A percentile compares a stretch with the other conserved stretches of the same genome.
These are phyloP conservation scores for Caloboletus inedulis DNA, from an alignment of 1,284 basidiomycete genomes.

Conservation along the genomic window DNA sequence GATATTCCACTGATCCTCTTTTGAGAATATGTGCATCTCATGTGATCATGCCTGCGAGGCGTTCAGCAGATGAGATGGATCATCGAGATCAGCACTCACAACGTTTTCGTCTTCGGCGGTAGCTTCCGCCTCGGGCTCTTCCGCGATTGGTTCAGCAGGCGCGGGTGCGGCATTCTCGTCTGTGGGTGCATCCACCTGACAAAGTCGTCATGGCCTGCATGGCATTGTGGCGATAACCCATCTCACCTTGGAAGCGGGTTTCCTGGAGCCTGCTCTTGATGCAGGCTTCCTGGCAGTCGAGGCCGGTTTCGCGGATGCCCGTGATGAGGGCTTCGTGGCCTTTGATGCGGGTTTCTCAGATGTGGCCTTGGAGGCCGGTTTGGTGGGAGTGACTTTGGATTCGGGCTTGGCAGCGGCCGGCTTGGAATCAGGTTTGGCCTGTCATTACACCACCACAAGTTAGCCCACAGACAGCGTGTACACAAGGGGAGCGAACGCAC, in stretches of 20 bases:
- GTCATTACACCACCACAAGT: neutral
- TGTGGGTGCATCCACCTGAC: conserved; percentile 39
- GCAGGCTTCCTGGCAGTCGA: conserved; percentile 43
- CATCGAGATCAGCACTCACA: conserved; percentile 17
- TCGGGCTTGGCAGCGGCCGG: conserved; percentile 22
- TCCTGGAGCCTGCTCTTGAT: conserved; percentile 41
- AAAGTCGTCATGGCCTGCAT: conserved; percentile 1
- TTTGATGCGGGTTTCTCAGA: conserved; percentile 35
- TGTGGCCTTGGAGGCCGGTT: conserved; percentile 36
- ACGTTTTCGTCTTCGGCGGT: conserved; percentile 40
- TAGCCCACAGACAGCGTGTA: neutral
- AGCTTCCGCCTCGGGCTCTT: conserved; percentile 50
- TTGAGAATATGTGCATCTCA: conserved; percentile 14
- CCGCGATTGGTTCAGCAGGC: conserved; percentile 44
- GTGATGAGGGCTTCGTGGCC: conserved; percentile 35
- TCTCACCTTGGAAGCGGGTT: conserved; percentile 41
- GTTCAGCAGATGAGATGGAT: conserved; percentile 2
- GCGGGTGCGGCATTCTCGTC: conserved; percentile 38
- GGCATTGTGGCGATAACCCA: conserved; percentile 5
- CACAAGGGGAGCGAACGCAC: conserved; percentile 25
- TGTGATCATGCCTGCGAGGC: conserved; percentile 20
- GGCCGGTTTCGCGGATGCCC: conserved; percentile 36
- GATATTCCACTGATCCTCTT: conserved; percentile 15
- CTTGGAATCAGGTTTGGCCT: conserved; percentile 31
- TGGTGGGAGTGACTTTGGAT: conserved; percentile 25